These are phyloP conservation scores for Pseudogymnoascus sp. DNA, from an alignment of 2,329 filamentous ascomycete species.

Conservation along the genomic window DNA sequence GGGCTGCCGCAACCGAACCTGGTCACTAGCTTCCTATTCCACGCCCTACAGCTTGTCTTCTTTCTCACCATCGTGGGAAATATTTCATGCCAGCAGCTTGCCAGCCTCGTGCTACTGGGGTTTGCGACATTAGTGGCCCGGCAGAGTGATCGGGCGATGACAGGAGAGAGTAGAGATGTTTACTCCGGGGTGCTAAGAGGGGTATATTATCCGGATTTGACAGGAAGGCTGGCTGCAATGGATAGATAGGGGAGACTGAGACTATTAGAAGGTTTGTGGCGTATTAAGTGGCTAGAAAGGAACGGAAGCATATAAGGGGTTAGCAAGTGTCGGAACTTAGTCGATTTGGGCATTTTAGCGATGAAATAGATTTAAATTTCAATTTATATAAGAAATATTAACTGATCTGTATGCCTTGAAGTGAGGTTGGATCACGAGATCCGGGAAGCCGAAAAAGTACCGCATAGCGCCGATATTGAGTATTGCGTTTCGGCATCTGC, in stretches of 20 bases:
- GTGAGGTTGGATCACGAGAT: no score
- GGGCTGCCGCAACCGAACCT: neutral
- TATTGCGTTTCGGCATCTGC: no score
- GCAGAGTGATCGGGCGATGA: conserved; percentile 48
- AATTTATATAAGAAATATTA: no score
- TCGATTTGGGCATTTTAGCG: no score
- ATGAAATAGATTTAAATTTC: no score
- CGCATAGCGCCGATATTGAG: no score
- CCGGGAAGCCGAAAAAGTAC: no score
- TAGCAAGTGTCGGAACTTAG: no score
- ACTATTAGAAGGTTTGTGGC: neutral
- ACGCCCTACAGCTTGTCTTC: neutral
- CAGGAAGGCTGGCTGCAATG: neutral
- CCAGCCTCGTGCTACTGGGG: neutral
- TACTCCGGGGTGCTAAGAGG: neutral
- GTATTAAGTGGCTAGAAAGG: no score
- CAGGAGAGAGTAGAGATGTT: conserved; percentile 46
- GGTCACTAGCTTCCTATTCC: neutral
- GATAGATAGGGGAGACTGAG: neutral
- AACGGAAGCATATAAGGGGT: no score
- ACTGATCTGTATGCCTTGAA: no score
- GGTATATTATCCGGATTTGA: neutral
- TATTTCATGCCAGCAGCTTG: neutral
- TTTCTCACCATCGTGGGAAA: neutral
- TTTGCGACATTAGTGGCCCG: conserved; percentile 17